Evolutionary conservation across 305 asterid genomes (phyloP).

Genomic region (Rubia balearica): DNA sequence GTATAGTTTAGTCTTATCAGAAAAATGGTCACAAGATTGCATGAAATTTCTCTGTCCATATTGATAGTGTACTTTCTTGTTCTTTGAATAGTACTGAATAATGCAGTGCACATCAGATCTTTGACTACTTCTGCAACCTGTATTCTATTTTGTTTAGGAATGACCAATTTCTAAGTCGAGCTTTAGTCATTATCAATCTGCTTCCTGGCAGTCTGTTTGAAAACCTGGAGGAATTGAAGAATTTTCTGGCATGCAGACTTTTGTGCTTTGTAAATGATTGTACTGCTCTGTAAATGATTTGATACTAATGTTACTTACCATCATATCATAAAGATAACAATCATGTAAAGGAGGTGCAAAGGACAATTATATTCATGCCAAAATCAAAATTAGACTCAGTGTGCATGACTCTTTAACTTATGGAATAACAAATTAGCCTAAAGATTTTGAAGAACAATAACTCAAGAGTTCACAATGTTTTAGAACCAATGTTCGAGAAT

Average conservation of each 20-base stretch:
- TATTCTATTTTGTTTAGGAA: not conserved
- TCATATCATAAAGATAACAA: not conserved
- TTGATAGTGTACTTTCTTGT: too few relatives aligned
- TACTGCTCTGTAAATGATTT: not conserved
- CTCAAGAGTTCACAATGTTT: too few relatives aligned
- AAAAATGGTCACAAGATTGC: too few relatives aligned
- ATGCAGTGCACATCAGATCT: not conserved
- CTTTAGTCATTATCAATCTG: not conserved
- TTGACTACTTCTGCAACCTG: not conserved
- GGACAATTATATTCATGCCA: not conserved
- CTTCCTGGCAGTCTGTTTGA: conserved; percentile 6
- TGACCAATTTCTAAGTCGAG: not conserved
- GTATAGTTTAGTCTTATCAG: too few relatives aligned
- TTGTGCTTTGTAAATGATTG: not conserved
- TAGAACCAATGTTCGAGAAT: too few relatives aligned
- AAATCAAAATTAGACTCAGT: too few relatives aligned
- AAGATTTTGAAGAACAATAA: too few relatives aligned
- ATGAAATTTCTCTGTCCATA: too few relatives aligned
- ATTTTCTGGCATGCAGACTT: conserved; percentile 4
- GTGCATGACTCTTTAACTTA: too few relatives aligned
- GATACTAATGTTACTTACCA: not conserved
- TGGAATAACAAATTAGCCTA: too few relatives aligned
- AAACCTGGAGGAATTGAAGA: conserved; percentile 8
- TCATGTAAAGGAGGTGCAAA: not conserved
- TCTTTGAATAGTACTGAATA: too few relatives aligned